phyloP scores from a whole-genome alignment of 495 filamentous ascomycete genomes.

The Letharia lupina region DNA sequence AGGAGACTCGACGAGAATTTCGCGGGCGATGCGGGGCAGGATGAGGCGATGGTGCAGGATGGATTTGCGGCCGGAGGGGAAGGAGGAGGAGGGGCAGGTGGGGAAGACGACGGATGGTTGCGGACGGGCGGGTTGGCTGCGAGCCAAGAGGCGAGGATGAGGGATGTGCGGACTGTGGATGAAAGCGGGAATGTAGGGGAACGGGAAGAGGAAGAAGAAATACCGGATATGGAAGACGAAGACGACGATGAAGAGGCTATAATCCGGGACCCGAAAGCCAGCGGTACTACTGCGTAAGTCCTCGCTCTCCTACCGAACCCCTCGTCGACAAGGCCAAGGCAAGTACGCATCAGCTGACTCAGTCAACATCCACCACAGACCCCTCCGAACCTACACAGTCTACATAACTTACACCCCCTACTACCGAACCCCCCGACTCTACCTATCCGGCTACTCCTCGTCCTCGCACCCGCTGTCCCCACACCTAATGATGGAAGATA shows the following conservation, averaged over 20 bases:
- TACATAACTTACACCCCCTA: constrained; percentile 97
- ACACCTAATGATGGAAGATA: constrained; percentile 96
- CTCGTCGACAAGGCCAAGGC: neutral
- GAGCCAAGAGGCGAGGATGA: constrained; percentile 63
- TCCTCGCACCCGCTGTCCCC: constrained; percentile 78
- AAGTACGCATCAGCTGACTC: constrained; percentile 8
- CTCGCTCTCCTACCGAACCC: constrained; percentile 5
- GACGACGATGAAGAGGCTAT: constrained; percentile 97
- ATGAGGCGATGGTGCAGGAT: constrained; percentile 76
- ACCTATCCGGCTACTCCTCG: constrained; percentile 83
- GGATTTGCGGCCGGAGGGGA: constrained; percentile 49
- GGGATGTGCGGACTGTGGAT: constrained; percentile 79
- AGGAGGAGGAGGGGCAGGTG: constrained; percentile 41
- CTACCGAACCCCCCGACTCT: constrained; percentile 93
- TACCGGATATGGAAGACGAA: constrained; percentile 97
- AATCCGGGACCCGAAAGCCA: constrained; percentile 63
- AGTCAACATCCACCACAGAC: constrained; percentile 39
- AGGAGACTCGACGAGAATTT: constrained; percentile 88
- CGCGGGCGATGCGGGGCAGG: constrained; percentile 73
- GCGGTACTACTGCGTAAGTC: constrained; percentile 60
- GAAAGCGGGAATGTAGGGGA: constrained; percentile 66
- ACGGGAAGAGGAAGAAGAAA: constrained; percentile 75
- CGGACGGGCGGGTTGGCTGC: constrained; percentile 55
- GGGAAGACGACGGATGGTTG: constrained; percentile 85
- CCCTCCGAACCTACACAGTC: constrained; percentile 84